phyloP scores from a whole-genome alignment of 2,329 filamentous ascomycete species.

The Didymella arachidicola region DNA sequence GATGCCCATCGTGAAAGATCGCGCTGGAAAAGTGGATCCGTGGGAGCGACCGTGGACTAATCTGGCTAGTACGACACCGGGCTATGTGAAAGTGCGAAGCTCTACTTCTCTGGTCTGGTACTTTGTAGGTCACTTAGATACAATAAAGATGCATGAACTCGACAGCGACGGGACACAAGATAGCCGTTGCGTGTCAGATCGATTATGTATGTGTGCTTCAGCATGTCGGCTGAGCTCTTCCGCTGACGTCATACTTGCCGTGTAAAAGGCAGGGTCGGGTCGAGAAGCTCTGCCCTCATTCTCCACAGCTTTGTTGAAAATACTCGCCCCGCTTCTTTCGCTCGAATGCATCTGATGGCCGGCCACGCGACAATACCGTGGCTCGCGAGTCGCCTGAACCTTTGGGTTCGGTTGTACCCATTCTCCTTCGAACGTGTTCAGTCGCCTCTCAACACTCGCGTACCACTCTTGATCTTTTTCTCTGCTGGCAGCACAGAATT shows the following conservation, averaged over 20 bases:
- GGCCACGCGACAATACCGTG: too few species aligned
- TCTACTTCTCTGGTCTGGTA: neutral
- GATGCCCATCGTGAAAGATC: constrained; percentile 55
- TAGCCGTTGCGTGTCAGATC: neutral
- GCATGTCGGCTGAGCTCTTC: constrained; percentile 4
- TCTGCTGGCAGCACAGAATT: too few species aligned
- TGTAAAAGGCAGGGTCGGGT: neutral
- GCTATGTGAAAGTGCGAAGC: neutral
- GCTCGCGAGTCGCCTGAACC: too few species aligned
- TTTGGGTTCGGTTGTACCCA: too few species aligned
- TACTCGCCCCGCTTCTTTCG: too few species aligned
- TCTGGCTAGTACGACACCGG: neutral
- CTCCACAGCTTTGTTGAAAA: too few species aligned
- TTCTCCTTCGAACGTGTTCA: too few species aligned
- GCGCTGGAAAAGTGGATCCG: neutral
- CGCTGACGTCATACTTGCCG: constrained; percentile 32
- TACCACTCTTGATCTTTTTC: too few species aligned
- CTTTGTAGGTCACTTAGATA: neutral
- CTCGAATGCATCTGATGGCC: too few species aligned
- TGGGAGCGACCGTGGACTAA: neutral
- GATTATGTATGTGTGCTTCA: constrained; percentile 11
- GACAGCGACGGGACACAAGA: neutral
- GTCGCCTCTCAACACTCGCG: too few species aligned
- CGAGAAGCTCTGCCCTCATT: too few species aligned
- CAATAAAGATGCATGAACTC: neutral